Evolutionary conservation across 106 monocot species (phyloP).

Genomic region (Platanthera guangdongensis): DNA sequence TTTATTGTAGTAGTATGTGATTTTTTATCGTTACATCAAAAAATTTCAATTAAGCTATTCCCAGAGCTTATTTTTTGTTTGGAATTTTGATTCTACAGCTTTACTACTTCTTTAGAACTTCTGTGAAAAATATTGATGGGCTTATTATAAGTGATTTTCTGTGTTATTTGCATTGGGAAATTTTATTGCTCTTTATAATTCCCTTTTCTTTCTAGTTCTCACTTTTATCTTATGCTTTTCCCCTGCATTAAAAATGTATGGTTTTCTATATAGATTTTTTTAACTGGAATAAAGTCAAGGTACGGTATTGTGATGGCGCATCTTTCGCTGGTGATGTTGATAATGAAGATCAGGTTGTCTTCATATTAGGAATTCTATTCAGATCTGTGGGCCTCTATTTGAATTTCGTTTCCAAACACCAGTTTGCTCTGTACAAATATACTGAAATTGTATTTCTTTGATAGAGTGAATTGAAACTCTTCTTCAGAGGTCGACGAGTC

Average conservation of each 20-base stretch:
- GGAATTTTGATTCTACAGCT: not conserved
- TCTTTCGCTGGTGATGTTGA: slow-evolving; percentile 67
- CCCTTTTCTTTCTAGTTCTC: not conserved
- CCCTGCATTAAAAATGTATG: not conserved
- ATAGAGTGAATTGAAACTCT: slow-evolving; percentile 54
- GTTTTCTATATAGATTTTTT: slow-evolving; percentile 63
- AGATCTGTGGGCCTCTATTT: not conserved
- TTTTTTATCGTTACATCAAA: not conserved
- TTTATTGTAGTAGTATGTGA: not conserved
- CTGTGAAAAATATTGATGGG: not conserved
- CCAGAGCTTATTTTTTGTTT: not conserved
- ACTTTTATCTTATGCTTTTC: not conserved
- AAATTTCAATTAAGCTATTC: not conserved
- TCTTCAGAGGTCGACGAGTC: slow-evolving; percentile 77
- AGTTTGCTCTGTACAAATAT: not conserved
- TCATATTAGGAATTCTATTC: not conserved
- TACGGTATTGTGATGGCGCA: slow-evolving; percentile 93
- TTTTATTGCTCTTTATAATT: not conserved
- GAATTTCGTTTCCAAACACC: not conserved
- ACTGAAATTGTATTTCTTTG: not conserved
- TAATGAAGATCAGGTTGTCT: slow-evolving; percentile 32
- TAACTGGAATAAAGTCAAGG: slow-evolving; percentile 94
- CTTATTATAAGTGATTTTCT: not conserved
- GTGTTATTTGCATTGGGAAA: not conserved
- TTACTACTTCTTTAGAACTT: not conserved